Evolutionary conservation across 805 yeast genomes (phyloP).

Genomic region (Yarrowia keelungensis): DNA sequence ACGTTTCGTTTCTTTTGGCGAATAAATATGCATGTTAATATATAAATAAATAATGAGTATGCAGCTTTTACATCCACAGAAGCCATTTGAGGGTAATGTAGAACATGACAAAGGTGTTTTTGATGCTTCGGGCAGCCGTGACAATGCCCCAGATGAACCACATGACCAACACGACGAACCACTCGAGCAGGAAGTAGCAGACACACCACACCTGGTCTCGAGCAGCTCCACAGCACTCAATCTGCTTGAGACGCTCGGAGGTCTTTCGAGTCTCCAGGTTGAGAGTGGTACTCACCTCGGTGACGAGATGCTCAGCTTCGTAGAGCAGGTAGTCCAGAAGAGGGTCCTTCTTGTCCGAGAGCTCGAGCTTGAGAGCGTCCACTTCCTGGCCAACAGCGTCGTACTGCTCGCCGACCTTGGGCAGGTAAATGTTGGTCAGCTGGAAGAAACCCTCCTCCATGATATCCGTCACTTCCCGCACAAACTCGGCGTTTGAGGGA

Average conservation of each 20-base stretch:
- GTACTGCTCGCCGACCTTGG: constrained; percentile 39
- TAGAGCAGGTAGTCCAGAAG: constrained; percentile 43
- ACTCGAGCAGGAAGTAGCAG: constrained; percentile 44
- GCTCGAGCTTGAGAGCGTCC: constrained; percentile 41
- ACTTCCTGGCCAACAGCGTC: constrained; percentile 39
- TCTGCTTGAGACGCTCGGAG: constrained; percentile 43
- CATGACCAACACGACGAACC: constrained; percentile 44
- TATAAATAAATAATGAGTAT: constrained; percentile 11
- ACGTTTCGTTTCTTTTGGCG: background rate
- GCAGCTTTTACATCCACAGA: constrained; percentile 43
- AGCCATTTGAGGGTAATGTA: constrained; percentile 42
- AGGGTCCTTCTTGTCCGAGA: constrained; percentile 42
- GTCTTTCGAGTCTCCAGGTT: constrained; percentile 44
- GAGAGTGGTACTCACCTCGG: constrained; percentile 45
- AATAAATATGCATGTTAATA: constrained; percentile 17
- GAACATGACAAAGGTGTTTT: constrained; percentile 32
- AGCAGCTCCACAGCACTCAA: constrained; percentile 42
- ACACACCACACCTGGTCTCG: constrained; percentile 42
- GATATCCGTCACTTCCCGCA: constrained; percentile 36
- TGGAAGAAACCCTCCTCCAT: constrained; percentile 39
- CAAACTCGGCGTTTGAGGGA: constrained; percentile 38
- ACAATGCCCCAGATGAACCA: constrained; percentile 46
- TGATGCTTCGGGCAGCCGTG: constrained; percentile 38
- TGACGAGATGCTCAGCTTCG: constrained; percentile 45
- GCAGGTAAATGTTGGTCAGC: constrained; percentile 36